phyloP scores from a whole-genome alignment of 306 rosid genomes.

The Castanopsis chinensis region DNA sequence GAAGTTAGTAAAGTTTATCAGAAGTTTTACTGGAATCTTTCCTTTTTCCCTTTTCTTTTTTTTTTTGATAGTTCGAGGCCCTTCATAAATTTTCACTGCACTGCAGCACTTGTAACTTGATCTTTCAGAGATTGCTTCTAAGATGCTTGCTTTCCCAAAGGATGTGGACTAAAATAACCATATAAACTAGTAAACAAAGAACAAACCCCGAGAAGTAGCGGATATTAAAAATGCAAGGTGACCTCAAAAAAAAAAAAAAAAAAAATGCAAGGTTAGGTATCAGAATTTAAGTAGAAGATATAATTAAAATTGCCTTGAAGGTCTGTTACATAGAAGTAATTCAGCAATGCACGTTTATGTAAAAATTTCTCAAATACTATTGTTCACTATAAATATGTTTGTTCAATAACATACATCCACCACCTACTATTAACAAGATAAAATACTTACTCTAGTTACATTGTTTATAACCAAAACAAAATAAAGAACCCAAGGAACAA shows the following conservation, averaged over 20 bases:
- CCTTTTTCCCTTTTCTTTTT: no score
- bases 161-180: no score
- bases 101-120: no score
- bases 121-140: no score
- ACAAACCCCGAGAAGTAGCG: background rate
- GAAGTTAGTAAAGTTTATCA: no score
- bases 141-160: no score
- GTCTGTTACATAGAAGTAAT: background rate
- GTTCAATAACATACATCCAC: constrained; percentile 31
- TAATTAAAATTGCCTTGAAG: background rate
- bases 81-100: no score
- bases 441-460: constrained; percentile 41
- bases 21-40: no score
- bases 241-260: no score
- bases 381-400: constrained; percentile 29
- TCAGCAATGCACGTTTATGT: background rate
- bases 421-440: constrained; percentile 38
- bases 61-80: no score
- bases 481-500: constrained; percentile 19
- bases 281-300: background rate
- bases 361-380: constrained; percentile 22
- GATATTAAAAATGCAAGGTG: background rate
- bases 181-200: background rate
- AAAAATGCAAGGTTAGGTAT: background rate
- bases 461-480: constrained; percentile 24